These are phyloP conservation scores for Ophiocordyceps sinensis DNA, from an alignment of 2,329 filamentous ascomycete species.

Conservation along the genomic window DNA sequence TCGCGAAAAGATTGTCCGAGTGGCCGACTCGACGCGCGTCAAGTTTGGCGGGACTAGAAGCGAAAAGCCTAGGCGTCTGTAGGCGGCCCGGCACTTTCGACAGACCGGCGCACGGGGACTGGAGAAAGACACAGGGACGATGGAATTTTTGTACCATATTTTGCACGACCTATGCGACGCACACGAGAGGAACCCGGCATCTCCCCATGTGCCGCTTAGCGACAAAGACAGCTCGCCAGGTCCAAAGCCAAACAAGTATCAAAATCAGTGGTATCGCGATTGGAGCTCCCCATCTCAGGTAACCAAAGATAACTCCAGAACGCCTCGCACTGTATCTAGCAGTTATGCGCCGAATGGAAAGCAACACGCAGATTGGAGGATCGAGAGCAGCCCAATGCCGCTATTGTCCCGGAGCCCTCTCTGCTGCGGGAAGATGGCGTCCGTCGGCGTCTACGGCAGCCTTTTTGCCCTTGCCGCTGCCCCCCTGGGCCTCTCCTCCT, in stretches of 20 bases:
- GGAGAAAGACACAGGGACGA: neutral
- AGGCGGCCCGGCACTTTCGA: constrained; percentile 3
- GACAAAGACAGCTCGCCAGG: neutral
- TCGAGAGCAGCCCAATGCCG: neutral
- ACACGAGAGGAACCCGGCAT: neutral
- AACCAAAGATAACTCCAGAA: neutral
- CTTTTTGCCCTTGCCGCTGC: constrained; percentile 28
- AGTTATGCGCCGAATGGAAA: neutral
- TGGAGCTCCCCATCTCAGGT: neutral
- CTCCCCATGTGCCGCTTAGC: neutral
- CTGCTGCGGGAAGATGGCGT: constrained; percentile 34
- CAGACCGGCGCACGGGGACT: neutral
- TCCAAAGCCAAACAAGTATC: constrained; percentile 3
- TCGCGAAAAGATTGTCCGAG: constrained; percentile 58
- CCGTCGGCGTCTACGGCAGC: constrained; percentile 34
- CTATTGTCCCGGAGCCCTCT: constrained; percentile 29
- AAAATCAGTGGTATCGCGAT: constrained; percentile 5
- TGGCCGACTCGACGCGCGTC: constrained; percentile 75
- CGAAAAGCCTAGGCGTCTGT: constrained; percentile 67
- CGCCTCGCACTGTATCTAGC: neutral
- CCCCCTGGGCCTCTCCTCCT: constrained; percentile 26
- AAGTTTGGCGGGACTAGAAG: constrained; percentile 95
- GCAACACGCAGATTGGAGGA: neutral
- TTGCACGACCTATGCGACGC: neutral
- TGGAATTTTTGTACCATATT: neutral